phyloP scores from a whole-genome alignment of 495 filamentous ascomycete species.

The Xylaria curta region DNA sequence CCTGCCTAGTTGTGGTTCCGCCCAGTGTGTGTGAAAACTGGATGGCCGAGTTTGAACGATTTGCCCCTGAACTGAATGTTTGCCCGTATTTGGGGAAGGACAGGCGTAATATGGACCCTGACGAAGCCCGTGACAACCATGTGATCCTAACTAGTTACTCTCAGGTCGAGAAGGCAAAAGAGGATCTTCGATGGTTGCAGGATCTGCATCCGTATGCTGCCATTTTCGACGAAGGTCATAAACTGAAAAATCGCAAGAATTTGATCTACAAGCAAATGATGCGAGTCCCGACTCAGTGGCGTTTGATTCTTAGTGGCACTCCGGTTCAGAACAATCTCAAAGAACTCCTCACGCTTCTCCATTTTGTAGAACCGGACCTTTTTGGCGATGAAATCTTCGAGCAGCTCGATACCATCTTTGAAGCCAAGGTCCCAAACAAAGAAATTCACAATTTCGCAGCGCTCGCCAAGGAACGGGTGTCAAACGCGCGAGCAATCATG shows the following conservation, averaged over 20 bases:
- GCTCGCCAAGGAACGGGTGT: slow-evolving; percentile 82
- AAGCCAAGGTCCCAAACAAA: slow-evolving; percentile 83
- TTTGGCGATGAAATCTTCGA: slow-evolving; percentile 74
- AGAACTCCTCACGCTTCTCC: slow-evolving; percentile 85
- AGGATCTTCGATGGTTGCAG: slow-evolving; percentile 49
- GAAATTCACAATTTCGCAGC: slow-evolving; percentile 76
- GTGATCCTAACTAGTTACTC: slow-evolving; percentile 90
- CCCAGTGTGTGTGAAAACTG: slow-evolving; percentile 95
- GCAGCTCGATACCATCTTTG: slow-evolving; percentile 81
- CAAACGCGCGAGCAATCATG: slow-evolving; percentile 86
- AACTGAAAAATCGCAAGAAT: slow-evolving; percentile 84
- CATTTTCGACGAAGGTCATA: slow-evolving; percentile 93
- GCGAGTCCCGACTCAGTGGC: slow-evolving; percentile 75
- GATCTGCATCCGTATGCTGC: slow-evolving; percentile 63
- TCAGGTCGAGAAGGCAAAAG: slow-evolving; percentile 46
- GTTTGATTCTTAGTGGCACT: slow-evolving; percentile 88
- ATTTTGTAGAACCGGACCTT: slow-evolving; percentile 86
- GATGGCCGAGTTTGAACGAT: slow-evolving; percentile 86
- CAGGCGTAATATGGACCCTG: slow-evolving; percentile 69
- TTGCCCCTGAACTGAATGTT: slow-evolving; percentile 77
- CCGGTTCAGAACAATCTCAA: slow-evolving; percentile 95
- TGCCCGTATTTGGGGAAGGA: slow-evolving; percentile 78
- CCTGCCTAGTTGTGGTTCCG: slow-evolving; percentile 89
- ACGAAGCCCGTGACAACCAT: slow-evolving; percentile 62
- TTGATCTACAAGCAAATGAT: slow-evolving; percentile 81